Base-by-base conservation (phyloP, 2,329 filamentous ascomycete genomes). In the Chrysoporthe cubensis region DNA sequence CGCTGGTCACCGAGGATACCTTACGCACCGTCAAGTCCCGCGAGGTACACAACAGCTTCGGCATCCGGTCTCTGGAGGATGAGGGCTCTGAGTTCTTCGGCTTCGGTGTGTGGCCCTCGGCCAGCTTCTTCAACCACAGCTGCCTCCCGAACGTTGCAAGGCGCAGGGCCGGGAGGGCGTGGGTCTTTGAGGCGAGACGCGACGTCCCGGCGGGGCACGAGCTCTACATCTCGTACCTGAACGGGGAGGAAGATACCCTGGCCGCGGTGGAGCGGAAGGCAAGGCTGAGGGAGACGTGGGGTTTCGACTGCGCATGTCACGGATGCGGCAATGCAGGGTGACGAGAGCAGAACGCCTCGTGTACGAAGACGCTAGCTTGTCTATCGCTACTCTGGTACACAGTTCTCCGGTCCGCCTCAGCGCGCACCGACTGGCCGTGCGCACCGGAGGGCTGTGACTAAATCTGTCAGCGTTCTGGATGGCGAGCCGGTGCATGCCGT, bases 41-140 rank as follows among this genome's bases (percentile, higher is more conserved):
- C 4, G 68, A 69, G 43, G 68, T 69, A 14, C 68, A 67, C 40
- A 69, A 69, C 46, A 69, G 68, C 59, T 69, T 69, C 6, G 68
- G 68, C 32, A 69, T 69, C 32, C 65, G 68, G 21, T 69, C 68
- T 5, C 59, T 69, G 26, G 68, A 69, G 11, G 66, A 69, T 37
- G 68, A 59, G 6, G 68, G 68, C 13, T 65, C 65, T 5, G 68
- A 69, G 62, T 69, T 69, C 58, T 69, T 69, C 7, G 68, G 68
- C 4, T 69, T 56, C 40, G 68, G 68, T 1, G 62, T 67, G 6
- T 69, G 68, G 68, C 68, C 68, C 2, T 65, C 57, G 4, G 68
- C 68, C 2, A 68, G 65, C 59, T 69, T 63, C 44, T 69, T 69
- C 62, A 69, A 69, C 56, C 68, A 69, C 42, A 68, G 64, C 46